Conservation (phyloP, 345 rosid species). For the Populus ilicifolia region DNA sequence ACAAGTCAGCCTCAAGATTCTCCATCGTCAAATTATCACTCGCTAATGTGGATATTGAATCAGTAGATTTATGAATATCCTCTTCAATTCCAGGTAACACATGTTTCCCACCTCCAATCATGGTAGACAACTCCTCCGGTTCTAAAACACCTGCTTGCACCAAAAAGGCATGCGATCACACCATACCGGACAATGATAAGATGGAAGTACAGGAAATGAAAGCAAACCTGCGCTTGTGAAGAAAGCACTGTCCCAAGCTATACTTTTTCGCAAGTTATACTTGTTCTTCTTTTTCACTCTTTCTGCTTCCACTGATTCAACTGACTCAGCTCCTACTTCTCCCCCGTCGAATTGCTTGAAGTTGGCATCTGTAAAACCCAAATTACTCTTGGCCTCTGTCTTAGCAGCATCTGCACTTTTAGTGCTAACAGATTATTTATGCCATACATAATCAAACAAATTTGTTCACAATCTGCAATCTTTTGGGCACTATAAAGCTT, state of each 20-base stretch:
- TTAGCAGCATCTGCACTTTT: too few relatives aligned
- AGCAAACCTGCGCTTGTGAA: constrained; percentile 80
- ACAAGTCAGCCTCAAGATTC: constrained; percentile 47
- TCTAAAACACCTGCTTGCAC: constrained; percentile 64
- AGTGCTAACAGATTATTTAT: too few relatives aligned
- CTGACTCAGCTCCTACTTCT: constrained; percentile 33
- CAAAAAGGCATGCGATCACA: neutral
- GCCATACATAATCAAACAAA: too few relatives aligned
- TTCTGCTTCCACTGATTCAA: constrained; percentile 38
- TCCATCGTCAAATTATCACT: constrained; percentile 57
- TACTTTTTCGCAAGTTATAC: constrained; percentile 74
- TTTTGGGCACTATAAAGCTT: too few relatives aligned
- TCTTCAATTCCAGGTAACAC: constrained; percentile 63
- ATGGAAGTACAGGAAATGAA: neutral
- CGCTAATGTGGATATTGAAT: constrained; percentile 68
- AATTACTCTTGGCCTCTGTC: too few relatives aligned
- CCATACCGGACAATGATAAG: neutral
- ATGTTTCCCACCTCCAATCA: constrained; percentile 47
- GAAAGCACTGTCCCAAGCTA: constrained; percentile 95
- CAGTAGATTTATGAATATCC: constrained; percentile 60
- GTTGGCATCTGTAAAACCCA: too few relatives aligned
- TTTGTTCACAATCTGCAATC: too few relatives aligned
- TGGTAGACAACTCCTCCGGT: constrained; percentile 75
- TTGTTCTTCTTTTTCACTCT: constrained; percentile 39
- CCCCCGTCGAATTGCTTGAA: neutral